Evolutionary conservation across 1,139 yeast species (phyloP).

Genomic region (Blastobotrys apis): DNA sequence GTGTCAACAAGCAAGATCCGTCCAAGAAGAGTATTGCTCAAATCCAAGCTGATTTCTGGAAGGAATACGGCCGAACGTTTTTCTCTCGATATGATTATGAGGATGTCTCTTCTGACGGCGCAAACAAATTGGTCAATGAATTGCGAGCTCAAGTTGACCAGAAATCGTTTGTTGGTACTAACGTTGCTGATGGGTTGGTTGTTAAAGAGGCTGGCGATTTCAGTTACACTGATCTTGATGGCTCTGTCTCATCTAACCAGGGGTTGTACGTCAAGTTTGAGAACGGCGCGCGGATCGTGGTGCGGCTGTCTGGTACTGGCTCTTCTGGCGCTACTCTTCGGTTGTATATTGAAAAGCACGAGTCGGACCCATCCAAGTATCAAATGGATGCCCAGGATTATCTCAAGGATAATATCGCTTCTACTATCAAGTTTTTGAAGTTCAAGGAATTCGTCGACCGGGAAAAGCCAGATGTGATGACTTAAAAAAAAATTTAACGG

Average conservation of each 20-base stretch:
- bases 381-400: slow-evolving; percentile 60
- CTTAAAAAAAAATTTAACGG: no score
- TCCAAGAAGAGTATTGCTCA: slow-evolving; percentile 63
- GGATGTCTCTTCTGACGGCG: slow-evolving; percentile 72
- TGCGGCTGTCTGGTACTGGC: slow-evolving; percentile 95
- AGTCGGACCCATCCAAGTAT: slow-evolving; percentile 52
- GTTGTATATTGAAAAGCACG: slow-evolving; percentile 82
- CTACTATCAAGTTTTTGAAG: slow-evolving; percentile 63
- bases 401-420: slow-evolving; percentile 57
- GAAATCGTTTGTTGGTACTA: slow-evolving; percentile 43
- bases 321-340: slow-evolving; percentile 97
- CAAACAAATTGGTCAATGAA: slow-evolving; percentile 59
- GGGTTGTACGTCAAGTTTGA: slow-evolving; percentile 81
- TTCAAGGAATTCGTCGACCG: slow-evolving; percentile 74
- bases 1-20: slow-evolving; percentile 49
- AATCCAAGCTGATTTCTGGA: slow-evolving; percentile 86
- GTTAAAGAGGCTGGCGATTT: slow-evolving; percentile 82
- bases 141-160: slow-evolving; percentile 38
- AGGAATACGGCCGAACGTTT: slow-evolving; percentile 92
- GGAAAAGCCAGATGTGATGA: slow-evolving; percentile 83
- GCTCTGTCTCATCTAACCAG: slow-evolving; percentile 85
- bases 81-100: slow-evolving; percentile 96
- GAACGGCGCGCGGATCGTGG: slow-evolving; percentile 81
- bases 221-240: slow-evolving; percentile 90
- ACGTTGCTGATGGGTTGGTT: slow-evolving; percentile 45